Percentiles rank a stretch among this genome's conserved stretches.
phyloP scores from a whole-genome alignment of 2,329 filamentous ascomycete genomes.

The Lasiodiplodia theobromae region DNA sequence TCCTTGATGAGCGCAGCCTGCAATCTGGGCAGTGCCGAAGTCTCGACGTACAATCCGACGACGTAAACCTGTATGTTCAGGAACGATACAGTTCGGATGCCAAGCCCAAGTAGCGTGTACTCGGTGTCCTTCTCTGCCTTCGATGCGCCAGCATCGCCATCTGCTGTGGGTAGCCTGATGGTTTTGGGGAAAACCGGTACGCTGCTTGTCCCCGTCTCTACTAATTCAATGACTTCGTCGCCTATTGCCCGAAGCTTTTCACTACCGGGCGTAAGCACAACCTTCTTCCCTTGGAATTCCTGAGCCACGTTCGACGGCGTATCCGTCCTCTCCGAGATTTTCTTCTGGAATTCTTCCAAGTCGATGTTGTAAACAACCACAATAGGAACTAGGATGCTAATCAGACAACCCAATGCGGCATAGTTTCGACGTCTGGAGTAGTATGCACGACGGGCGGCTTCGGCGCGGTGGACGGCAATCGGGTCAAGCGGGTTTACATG shows the following conservation, averaged over 20 bases:
- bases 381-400: conserved; percentile 48
- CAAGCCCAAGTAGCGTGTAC: conserved; percentile 88
- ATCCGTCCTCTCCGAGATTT: conserved; percentile 34
- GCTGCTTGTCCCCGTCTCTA: conserved; percentile 81
- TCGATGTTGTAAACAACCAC: conserved; percentile 45
- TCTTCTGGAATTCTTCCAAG: conserved; percentile 33
- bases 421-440: conserved; percentile 41
- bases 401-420: conserved; percentile 43
- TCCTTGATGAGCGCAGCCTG: conserved; percentile 79
- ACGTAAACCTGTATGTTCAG: conserved; percentile 92
- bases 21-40: conserved; percentile 78
- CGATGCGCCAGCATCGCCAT: conserved; percentile 14
- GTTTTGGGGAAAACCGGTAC: conserved; percentile 80
- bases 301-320: conserved; percentile 38
- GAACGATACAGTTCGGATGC: conserved; percentile 89
- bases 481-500: conserved; percentile 35
- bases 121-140: conserved; percentile 56
- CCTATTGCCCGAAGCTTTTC: conserved; percentile 58
- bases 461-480: conserved; percentile 44
- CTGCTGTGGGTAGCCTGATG: conserved; percentile 65
- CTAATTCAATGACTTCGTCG: conserved; percentile 68
- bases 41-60: conserved; percentile 89
- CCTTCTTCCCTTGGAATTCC: conserved; percentile 61
- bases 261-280: conserved; percentile 68
- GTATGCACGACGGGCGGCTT: conserved; percentile 41